phyloP scores from a whole-genome alignment of 192 early-diverging fungal species.

The Coemansia sp. region DNA sequence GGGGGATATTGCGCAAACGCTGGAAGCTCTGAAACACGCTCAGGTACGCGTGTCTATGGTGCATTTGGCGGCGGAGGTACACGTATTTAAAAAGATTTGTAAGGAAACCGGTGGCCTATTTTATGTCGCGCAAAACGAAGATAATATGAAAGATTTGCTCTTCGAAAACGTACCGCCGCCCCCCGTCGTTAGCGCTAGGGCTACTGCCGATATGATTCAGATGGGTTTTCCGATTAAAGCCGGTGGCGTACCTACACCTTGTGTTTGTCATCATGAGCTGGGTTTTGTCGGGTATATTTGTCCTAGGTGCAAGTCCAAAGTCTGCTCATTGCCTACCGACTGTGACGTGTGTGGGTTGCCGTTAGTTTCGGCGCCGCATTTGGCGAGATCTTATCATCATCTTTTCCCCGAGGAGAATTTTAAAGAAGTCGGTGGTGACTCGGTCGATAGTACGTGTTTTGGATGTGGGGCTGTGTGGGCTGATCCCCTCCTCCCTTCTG shows the following conservation, averaged over 20 bases:
- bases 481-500: constrained; percentile 8
- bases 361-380: constrained; percentile 85
- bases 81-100: constrained; percentile 76
- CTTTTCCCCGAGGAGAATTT: constrained; percentile 92
- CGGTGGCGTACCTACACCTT: constrained; percentile 59
- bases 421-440: constrained; percentile 58
- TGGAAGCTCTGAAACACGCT: constrained; percentile 67
- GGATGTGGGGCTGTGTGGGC: constrained; percentile 48
- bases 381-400: constrained; percentile 94
- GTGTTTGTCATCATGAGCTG: constrained; percentile 79
- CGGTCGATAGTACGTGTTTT: constrained; percentile 43
- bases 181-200: constrained; percentile 60
- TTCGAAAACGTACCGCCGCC: constrained; percentile 92
- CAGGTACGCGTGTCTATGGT: constrained; percentile 86
- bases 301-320: constrained; percentile 78
- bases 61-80: constrained; percentile 89
- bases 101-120: constrained; percentile 82
- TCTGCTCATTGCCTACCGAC: constrained; percentile 90
- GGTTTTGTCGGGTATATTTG: constrained; percentile 80
- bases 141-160: constrained; percentile 80
- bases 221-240: constrained; percentile 90
- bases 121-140: constrained; percentile 82
- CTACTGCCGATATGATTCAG: constrained; percentile 70
- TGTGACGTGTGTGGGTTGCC: constrained; percentile 91
- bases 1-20: constrained; percentile 85